Conservation (phyloP, 306 rosid species). For the Prunus dulcis region DNA sequence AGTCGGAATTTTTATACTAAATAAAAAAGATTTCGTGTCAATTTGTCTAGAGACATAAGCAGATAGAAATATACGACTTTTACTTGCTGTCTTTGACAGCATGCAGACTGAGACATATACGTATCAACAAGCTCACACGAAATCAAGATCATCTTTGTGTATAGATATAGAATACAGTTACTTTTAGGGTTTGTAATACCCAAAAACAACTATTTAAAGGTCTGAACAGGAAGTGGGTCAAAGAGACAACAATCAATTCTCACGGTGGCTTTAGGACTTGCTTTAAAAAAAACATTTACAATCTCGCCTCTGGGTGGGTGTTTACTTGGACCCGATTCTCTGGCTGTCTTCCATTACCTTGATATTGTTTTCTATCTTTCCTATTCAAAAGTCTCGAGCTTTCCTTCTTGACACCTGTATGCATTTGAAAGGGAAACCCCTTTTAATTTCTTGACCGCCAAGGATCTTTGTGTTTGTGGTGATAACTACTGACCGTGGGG, state of each 20-base stretch:
- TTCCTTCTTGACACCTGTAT: neutral
- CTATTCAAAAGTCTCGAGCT: neutral
- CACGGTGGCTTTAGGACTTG: constrained; percentile 3
- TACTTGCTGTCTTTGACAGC: no score
- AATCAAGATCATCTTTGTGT: no score
- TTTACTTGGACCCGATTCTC: constrained; percentile 26
- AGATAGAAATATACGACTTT: no score
- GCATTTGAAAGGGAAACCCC: neutral
- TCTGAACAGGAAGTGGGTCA: neutral
- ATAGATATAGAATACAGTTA: no score
- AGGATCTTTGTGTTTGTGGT: neutral
- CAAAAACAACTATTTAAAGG: neutral
- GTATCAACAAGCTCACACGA: neutral
- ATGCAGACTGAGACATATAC: neutral
- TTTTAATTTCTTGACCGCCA: neutral
- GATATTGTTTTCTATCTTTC: neutral
- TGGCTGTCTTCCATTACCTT: constrained; percentile 22
- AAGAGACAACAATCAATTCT: constrained; percentile 1
- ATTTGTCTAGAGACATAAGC: no score
- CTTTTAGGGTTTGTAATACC: neutral
- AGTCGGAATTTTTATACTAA: no score
- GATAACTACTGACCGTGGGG: neutral
- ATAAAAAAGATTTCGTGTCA: no score
- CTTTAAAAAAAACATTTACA: neutral
- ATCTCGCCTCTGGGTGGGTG: neutral